Percentiles rank a stretch among this genome's conserved stretches.
Conservation (phyloP, 768 basidiomycete genomes). For the Russula emetica region DNA sequence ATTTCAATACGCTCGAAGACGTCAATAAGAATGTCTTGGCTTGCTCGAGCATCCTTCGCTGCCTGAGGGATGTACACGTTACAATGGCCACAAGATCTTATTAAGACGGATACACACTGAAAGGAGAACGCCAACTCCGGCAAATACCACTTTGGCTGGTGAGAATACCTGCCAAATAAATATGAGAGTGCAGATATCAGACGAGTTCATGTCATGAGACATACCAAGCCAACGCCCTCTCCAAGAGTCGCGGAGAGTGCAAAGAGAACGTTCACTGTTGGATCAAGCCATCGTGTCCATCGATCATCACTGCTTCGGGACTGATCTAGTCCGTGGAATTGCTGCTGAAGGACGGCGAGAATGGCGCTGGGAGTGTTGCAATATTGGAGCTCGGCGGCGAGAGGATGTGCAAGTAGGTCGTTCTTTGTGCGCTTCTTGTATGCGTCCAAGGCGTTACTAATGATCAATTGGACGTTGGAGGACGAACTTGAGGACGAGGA, state of each 20-base stretch:
- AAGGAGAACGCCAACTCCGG: background rate
- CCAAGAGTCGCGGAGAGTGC: background rate
- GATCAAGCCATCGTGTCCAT: background rate
- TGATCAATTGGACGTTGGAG: background rate
- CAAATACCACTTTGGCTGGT: background rate
- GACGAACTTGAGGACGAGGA: background rate
- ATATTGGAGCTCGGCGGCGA: background rate
- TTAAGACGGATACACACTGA: background rate
- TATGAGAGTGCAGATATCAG: background rate
- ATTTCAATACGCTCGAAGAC: background rate
- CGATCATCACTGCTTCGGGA: background rate
- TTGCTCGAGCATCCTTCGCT: background rate
- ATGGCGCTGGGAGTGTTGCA: background rate
- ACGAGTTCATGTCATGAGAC: background rate
- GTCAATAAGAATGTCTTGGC: background rate
- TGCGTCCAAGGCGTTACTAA: background rate
- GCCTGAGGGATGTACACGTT: background rate
- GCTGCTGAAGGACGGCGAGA: background rate
- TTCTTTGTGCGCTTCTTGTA: background rate
- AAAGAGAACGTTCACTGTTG: background rate
- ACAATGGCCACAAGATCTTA: background rate
- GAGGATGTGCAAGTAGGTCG: background rate
- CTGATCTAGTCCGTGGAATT: background rate
- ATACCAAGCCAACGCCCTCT: background rate
- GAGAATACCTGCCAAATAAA: background rate